Evolutionary conservation across 306 rosid species (phyloP).

Genomic region (Vigna hirtella): DNA sequence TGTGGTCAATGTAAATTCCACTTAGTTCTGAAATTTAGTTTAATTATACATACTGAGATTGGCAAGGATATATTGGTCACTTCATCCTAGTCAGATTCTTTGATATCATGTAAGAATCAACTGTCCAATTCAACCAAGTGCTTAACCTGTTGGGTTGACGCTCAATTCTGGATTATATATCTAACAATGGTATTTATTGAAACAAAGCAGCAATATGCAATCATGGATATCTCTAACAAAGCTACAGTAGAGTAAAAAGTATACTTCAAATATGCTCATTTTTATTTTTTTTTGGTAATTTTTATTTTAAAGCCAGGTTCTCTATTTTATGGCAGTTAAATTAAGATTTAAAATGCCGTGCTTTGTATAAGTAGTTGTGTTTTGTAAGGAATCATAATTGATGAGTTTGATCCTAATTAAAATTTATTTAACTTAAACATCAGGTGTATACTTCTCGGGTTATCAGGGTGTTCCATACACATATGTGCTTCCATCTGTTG

Average conservation of each 20-base stretch:
- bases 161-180: constrained; percentile 9
- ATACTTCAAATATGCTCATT: neutral
- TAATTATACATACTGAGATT: neutral
- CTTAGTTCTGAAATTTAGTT: constrained; percentile 3
- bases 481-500: constrained; percentile 78
- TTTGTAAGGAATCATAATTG: constrained; percentile 24
- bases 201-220: constrained; percentile 16
- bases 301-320: neutral
- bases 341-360: constrained; percentile 26
- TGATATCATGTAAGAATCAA: neutral
- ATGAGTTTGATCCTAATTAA: constrained; percentile 47
- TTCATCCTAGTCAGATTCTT: constrained; percentile 10
- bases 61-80: constrained; percentile 15
- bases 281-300: neutral
- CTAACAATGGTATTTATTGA: constrained; percentile 21
- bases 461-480: constrained; percentile 72
- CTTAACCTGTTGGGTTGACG: neutral
- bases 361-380: constrained; percentile 1
- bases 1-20: constrained; percentile 7
- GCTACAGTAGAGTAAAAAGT: neutral
- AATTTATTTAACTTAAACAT: constrained; percentile 50
- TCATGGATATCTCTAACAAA: constrained; percentile 2
- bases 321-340: constrained; percentile 28
- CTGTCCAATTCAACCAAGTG: neutral
- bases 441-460: constrained; percentile 73